Base-by-base conservation (phyloP, 2,329 filamentous ascomycete species). In the Arthrocladium fulminans region DNA sequence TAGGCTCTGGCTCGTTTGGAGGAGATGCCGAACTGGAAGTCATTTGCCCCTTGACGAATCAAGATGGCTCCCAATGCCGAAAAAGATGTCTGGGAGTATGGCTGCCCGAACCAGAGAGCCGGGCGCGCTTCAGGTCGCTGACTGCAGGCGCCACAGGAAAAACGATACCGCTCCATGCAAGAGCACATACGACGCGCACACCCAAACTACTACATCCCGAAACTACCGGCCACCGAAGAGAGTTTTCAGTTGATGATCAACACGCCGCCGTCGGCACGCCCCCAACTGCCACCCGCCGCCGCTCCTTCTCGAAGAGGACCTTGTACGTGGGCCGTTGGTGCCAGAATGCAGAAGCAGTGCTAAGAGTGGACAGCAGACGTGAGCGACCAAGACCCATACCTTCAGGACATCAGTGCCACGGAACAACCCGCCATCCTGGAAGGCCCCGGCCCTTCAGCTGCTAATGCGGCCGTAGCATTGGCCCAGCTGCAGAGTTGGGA, bases 81-180 rank as follows among this genome's bases (percentile, higher is more conserved):
- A 98, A 98, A 75, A 81, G 90, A 75, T 98, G 92, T 73, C 83
- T 94, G 65, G 92, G 92, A 70, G 92, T 97, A 78, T 88, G 89
- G 92, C 30, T 32, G 15, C 43, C 32, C 43, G 24, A 29, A 19
- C 13, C 25, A 2, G 10, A 20, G 2, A 17, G 8, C n/a, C 34
- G 30, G 29, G 27, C 54, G 57, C 56, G 51, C 32, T 50, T 43
- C 47, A 56, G 41, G 30, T 50, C 43, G 67, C 63, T 61, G 61
- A 59, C 52, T 51, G 60, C 52, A 46, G 59, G 44, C 51, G 57
- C 58, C 37, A 66, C 69, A 94, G 88, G 88, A 94, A 73, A 94
- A 94, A 71, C 80, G 87, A 59, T 98, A 89, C 73, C 88, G 92
- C 67, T 97, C 90, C 55, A 97, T 98, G 88, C 92, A 97, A 71